phyloP scores from a whole-genome alignment of 352 stramenopile genomes.

The Salisapilia sapeloensis region DNA sequence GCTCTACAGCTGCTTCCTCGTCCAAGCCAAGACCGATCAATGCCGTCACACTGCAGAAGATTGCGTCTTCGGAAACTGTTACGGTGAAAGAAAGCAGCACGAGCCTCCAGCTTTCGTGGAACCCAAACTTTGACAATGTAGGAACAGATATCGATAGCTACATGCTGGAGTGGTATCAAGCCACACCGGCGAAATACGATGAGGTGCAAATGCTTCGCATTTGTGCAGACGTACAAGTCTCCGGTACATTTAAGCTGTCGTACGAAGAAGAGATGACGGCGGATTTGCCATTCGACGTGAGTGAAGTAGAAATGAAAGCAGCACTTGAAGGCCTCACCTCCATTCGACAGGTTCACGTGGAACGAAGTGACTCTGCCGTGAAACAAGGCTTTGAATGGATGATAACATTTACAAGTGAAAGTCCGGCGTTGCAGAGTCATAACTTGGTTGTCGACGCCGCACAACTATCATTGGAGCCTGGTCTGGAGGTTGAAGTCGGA shows the following conservation, averaged over 20 bases:
- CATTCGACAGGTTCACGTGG: slow-evolving; percentile 61
- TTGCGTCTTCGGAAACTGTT: too few species aligned
- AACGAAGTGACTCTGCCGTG: slow-evolving; percentile 21
- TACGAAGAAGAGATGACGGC: slow-evolving; percentile 32
- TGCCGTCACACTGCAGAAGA: too few species aligned
- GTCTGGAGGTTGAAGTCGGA: slow-evolving; percentile 18
- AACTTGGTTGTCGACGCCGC: slow-evolving; percentile 12
- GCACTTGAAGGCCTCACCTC: slow-evolving; percentile 34
- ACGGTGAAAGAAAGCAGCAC: too few species aligned
- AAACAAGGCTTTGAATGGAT: slow-evolving; percentile 54
- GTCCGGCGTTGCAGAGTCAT: slow-evolving; percentile 24
- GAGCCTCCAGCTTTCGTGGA: slow-evolving; percentile 32
- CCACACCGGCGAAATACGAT: slow-evolving; percentile 12
- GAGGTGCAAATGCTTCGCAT: slow-evolving; percentile 66
- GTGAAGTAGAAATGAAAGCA: slow-evolving; percentile 37
- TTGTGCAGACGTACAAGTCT: too few species aligned
- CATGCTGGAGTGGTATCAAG: slow-evolving; percentile 56
- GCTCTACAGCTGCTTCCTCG: too few species aligned
- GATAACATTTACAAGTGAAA: slow-evolving; percentile 53
- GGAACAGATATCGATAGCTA: too few species aligned
- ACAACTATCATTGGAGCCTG: slow-evolving; percentile 13
- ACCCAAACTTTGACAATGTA: too few species aligned
- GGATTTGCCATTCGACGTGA: slow-evolving; percentile 29
- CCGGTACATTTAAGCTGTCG: slow-evolving; percentile 60
- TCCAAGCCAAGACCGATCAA: too few species aligned